phyloP scores from a whole-genome alignment of 2,329 filamentous ascomycete species.

The Microcyclosporella mali region DNA sequence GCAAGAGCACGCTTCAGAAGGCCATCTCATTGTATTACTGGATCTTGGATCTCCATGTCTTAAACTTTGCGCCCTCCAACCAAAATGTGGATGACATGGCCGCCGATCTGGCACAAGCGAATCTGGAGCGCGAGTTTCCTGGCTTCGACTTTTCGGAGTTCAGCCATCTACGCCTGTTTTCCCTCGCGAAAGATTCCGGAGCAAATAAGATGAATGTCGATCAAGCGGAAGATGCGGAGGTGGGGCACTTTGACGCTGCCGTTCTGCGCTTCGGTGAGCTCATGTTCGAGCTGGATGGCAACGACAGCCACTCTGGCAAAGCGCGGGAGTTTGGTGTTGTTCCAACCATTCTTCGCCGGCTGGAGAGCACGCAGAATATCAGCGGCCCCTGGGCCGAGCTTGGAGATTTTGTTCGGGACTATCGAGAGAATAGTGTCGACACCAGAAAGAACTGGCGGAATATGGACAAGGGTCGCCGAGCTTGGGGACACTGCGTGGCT shows the following conservation, averaged over 20 bases:
- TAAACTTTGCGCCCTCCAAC: constrained; percentile 15
- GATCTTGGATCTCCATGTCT: constrained; percentile 11
- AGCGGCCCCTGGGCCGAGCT: background rate
- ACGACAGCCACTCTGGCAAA: background rate
- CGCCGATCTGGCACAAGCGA: background rate
- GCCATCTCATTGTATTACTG: constrained; percentile 17
- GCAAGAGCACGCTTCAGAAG: constrained; percentile 17
- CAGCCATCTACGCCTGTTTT: constrained; percentile 9
- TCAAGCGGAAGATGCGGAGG: background rate
- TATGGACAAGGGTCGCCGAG: constrained; percentile 2
- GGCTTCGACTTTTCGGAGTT: constrained; percentile 1
- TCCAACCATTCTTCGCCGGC: constrained; percentile 2
- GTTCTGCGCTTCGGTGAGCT: constrained; percentile 4
- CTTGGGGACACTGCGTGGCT: constrained; percentile 11
- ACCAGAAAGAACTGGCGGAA: background rate
- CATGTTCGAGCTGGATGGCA: constrained; percentile 7
- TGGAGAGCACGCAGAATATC: background rate
- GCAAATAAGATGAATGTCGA: background rate
- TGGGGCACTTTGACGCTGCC: constrained; percentile 1
- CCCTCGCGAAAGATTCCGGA: constrained; percentile 6
- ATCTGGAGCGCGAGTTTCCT: background rate
- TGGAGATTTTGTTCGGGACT: background rate
- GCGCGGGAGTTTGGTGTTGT: constrained; percentile 2
- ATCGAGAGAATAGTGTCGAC: background rate
- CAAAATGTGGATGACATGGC: constrained; percentile 9